Base-by-base conservation (phyloP, 2,329 filamentous ascomycete species). In the Colletotrichum magnum region DNA sequence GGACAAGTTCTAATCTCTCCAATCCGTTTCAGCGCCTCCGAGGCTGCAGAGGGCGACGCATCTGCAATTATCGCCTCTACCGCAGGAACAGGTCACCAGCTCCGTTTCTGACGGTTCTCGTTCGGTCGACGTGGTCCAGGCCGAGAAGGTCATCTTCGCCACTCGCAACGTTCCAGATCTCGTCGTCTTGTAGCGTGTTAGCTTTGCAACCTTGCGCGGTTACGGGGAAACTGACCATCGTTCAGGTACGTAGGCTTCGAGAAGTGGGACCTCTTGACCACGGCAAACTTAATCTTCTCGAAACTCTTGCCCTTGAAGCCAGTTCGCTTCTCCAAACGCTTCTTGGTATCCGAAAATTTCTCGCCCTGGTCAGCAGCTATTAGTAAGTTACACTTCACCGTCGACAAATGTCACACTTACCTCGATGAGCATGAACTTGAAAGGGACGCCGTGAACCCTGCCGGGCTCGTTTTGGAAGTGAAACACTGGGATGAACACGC, bases 251-350 rank as follows among this genome's bases (percentile, higher is more conserved):
- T 88, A 28, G 94, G 92, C 77, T 92, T 94, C 47, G 92, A 90
- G 80, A 93, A 97, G 50, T 85, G 85, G 59, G 89, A 87, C 78
- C 93, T 86, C 79, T 90, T 86, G 59, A 98, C 88, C 39, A 97
- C 82, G 6, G 94, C 93, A 84, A 99, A 98, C 81, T 97, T 98
- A 81, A 99, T 96, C 86, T 98, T 98, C 81, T 99, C 95, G 74
- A 99, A 95, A 73, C 94, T 94, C 86, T 99, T 99, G 80, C 96
- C 97, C 82, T 98, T 98, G 82, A 99, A 91, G 28, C 95, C 95
- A 0, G 94, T 97, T 68, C 95, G 88, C 80, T 95, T 95, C 74
- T 96, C 95, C 4, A 99, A 85, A n/a, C 96, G 90, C 82, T 97
- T 94, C 84, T 95, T 98, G 51, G 95, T 98, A 41, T 98, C 94